Evolutionary conservation across 495 filamentous ascomycete genomes (phyloP).

Genomic region (Hypomontagnella monticulosa): DNA sequence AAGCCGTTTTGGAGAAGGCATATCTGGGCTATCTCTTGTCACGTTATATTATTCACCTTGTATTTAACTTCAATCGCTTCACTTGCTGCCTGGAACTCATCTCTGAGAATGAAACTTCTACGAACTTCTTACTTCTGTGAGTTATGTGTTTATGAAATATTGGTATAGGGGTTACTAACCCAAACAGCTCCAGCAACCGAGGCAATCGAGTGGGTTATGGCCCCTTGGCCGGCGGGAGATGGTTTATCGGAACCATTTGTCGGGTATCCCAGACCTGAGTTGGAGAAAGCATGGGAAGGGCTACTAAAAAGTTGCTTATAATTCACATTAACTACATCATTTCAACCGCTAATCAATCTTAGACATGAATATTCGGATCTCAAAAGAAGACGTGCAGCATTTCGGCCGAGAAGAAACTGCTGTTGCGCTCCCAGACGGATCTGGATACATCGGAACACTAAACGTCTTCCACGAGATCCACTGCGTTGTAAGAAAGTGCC

Average conservation of each 20-base stretch:
- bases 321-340: too few species aligned
- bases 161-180: not conserved
- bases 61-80: not conserved
- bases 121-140: not conserved
- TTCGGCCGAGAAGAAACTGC: not conserved
- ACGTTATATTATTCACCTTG: not conserved
- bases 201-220: not conserved
- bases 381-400: not conserved
- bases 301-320: not conserved
- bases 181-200: not conserved
- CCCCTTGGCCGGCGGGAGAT: not conserved
- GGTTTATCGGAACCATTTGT: not conserved
- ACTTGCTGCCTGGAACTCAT: not conserved
- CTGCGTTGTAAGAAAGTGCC: not conserved
- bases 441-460: not conserved
- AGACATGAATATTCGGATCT: constrained; percentile 1
- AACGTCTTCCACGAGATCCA: not conserved
- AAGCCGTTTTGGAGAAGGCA: not conserved
- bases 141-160: not conserved
- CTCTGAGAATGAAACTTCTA: not conserved
- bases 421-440: not conserved
- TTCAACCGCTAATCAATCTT: not conserved
- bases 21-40: not conserved
- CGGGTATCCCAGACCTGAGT: not conserved
- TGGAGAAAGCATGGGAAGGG: constrained; percentile 1